Evolutionary conservation across 176 grass and related monocot species (phyloP).

Genomic region (Panicum miliaceum): DNA sequence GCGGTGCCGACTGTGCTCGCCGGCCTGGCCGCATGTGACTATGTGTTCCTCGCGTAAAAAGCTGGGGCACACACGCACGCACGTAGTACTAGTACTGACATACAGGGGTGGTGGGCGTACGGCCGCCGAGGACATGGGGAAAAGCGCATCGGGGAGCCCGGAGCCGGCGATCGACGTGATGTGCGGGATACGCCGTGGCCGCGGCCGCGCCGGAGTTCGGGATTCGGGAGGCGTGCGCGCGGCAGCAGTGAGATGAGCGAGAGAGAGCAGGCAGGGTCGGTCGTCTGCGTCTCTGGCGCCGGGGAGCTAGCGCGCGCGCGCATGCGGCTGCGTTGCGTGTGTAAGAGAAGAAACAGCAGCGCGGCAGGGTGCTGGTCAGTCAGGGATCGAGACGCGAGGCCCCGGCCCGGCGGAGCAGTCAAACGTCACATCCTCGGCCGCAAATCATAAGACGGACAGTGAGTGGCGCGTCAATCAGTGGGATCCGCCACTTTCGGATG

Average conservation of each 20-base stretch:
- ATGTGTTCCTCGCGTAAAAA: constrained; percentile 53
- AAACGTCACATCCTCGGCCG: constrained; percentile 45
- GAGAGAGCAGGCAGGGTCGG: no score
- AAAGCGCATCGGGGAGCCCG: no score
- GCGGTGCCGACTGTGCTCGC: background rate
- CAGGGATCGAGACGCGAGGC: no score
- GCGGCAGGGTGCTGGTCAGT: no score
- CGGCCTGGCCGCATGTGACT: constrained; percentile 39
- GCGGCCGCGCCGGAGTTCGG: background rate
- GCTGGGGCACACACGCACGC: background rate
- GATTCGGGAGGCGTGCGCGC: constrained; percentile 37
- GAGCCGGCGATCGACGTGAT: constrained; percentile 18
- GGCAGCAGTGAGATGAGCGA: no score
- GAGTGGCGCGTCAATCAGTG: constrained; percentile 57
- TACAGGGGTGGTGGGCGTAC: background rate
- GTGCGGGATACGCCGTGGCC: constrained; percentile 37
- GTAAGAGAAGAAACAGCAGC: constrained; percentile 31
- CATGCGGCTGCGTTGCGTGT: constrained; percentile 17
- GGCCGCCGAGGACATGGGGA: background rate
- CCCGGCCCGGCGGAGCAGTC: constrained; percentile 28
- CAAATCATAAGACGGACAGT: constrained; percentile 57
- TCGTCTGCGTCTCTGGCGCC: background rate
- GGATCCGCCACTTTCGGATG: constrained; percentile 24
- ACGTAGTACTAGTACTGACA: background rate
- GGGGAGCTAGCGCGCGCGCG: background rate